A percentile compares a stretch with the other conserved stretches of the same genome.
Conservation (phyloP, 2,329 filamentous ascomycete genomes). For the Neopestalotiopsis clavispora region DNA sequence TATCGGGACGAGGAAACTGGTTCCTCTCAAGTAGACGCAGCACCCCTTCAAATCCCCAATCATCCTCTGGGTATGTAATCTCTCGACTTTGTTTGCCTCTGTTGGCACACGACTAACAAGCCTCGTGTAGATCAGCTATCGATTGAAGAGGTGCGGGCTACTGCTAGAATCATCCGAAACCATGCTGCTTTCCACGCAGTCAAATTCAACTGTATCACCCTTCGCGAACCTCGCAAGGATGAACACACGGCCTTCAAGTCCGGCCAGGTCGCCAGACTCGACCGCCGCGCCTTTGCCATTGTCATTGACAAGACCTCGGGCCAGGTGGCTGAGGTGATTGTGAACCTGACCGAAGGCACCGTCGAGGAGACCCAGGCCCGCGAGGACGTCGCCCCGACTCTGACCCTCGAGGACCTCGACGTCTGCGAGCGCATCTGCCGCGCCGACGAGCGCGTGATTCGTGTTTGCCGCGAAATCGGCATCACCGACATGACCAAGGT, state of each 20-base stretch:
- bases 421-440: conserved; percentile 72
- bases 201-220: conserved; percentile 67
- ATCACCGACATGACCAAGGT: conserved; percentile 85
- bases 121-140: conserved; percentile 54
- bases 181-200: conserved; percentile 36
- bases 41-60: conserved; percentile 32
- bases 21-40: conserved; percentile 36
- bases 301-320: conserved; percentile 45
- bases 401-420: conserved; percentile 83
- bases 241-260: conserved; percentile 65
- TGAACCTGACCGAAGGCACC: conserved; percentile 46
- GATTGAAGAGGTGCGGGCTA: conserved; percentile 56
- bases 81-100: background rate
- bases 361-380: conserved; percentile 52
- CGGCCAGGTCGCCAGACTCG: conserved; percentile 50
- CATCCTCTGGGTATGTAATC: conserved; percentile 43
- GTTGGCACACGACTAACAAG: conserved; percentile 16
- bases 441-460: conserved; percentile 74
- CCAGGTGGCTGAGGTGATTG: conserved; percentile 56
- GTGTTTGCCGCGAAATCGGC: conserved; percentile 76
- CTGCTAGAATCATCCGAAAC: conserved; percentile 53
- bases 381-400: conserved; percentile 49
- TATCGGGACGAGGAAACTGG: conserved; percentile 47
- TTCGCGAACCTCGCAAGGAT: conserved; percentile 68
- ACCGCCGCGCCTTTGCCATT: conserved; percentile 56